Percentiles rank a stretch among this genome's conserved stretches.
These are phyloP conservation scores for Geosmithia flava DNA, from an alignment of 2,329 filamentous ascomycete species.

Conservation along the genomic window DNA sequence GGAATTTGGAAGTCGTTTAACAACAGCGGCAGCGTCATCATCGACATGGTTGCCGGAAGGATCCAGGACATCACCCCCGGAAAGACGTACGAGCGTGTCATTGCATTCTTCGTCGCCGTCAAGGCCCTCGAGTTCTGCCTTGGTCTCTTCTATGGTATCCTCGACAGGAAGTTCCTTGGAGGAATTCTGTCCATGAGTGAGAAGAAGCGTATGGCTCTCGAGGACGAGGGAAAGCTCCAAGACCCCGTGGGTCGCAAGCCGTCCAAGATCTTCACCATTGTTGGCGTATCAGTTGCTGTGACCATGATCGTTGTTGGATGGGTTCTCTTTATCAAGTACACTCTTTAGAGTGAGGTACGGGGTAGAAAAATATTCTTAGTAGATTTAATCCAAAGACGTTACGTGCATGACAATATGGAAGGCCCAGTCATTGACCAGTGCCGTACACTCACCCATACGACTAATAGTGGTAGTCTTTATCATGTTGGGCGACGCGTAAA, in stretches of 20 bases:
- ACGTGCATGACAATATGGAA: too few relatives aligned
- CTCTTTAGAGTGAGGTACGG: background rate
- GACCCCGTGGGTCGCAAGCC: constrained; percentile 7
- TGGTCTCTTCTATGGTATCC: constrained; percentile 11
- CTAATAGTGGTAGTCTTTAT: too few relatives aligned
- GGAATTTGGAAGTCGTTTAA: constrained; percentile 15
- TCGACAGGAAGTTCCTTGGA: constrained; percentile 6
- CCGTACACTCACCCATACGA: too few relatives aligned
- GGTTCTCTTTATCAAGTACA: constrained; percentile 9
- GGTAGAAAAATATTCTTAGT: too few relatives aligned
- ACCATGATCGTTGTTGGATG: constrained; percentile 8
- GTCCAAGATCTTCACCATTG: constrained; percentile 4
- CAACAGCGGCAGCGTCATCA: constrained; percentile 12
- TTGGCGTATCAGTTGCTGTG: constrained; percentile 1
- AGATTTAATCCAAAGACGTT: too few relatives aligned
- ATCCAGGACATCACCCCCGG: constrained; percentile 12
- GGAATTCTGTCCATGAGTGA: constrained; percentile 8
- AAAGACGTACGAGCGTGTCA: constrained; percentile 11
- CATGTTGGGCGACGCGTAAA: too few relatives aligned
- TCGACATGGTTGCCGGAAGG: constrained; percentile 13
- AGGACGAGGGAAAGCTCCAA: constrained; percentile 5
- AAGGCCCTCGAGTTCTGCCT: constrained; percentile 14
- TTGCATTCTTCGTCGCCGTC: constrained; percentile 11
- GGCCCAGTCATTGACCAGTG: too few relatives aligned
- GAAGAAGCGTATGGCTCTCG: constrained; percentile 7